Evolutionary conservation across 2,329 filamentous ascomycete genomes (phyloP), one percentile per base, ranked within the genome.

Genomic region (Aaosphaeria pasadenensis): DNA sequence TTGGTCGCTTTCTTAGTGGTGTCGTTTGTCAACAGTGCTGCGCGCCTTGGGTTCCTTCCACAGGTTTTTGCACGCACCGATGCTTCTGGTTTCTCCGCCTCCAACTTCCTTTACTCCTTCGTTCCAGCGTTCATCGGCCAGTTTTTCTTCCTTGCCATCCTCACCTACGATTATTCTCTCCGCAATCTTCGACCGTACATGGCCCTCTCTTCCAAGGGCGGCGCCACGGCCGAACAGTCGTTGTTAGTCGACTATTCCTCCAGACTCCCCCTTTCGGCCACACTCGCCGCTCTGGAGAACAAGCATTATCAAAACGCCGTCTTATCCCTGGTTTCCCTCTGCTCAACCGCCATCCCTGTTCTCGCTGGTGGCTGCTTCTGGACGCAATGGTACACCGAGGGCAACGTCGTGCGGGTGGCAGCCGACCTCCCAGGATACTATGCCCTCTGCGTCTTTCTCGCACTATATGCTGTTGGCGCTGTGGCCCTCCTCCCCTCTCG

Each of bases 51-150:
- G 6, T 96, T 95, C 67, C 68, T 78, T 5, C 90, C 91, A 2
- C 74, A 78, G 5, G 74, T 96, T 1, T 73, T 77, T 7, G 83
- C 86, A 0, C 74, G 76, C 3, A 83, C 89, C 1, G 74, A 79
- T 4, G 60, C 71, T 0, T 58, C 62, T 29, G 88, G 87, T 13
- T 96, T 95, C 70, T 95, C 89, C 1, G 77, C 88, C 0, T 89
- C 90, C 43, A 90, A 96, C 70, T 96, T 96, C 71, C 73, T 96
- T 44, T 96, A 91, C 74, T 84, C 82, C 51, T 90, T 91, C 69
- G 47, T 91, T 24, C 88, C 88, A 0, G 82, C 85, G 3, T 57
- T 87, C 0, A 64, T 91, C 30, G 88, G 85, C 4, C 81, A 85
- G 60, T 56, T 87, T 11, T 71, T 89, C 43, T 88, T 86, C 64